Percentiles rank a stretch among this genome's conserved stretches.
These are phyloP conservation scores for Mycena belliarum DNA, from an alignment of 768 basidiomycete genomes.

Conservation along the genomic window DNA sequence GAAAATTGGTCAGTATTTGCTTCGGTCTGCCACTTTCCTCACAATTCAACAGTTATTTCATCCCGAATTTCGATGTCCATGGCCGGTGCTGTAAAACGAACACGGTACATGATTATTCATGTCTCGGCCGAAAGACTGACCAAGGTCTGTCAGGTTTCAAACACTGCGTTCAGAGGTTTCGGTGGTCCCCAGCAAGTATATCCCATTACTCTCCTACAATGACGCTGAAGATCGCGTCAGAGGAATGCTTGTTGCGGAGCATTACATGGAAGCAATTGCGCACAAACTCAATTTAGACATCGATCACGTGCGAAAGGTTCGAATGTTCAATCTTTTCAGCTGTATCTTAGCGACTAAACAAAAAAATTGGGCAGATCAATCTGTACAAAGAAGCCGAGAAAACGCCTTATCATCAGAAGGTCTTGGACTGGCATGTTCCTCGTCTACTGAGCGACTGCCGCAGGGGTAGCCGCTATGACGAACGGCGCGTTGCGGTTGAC, in stretches of 20 bases:
- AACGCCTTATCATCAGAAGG: slow-evolving; percentile 23
- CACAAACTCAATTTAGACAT: slow-evolving; percentile 20
- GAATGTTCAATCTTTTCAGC: neutral
- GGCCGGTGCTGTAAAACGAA: slow-evolving; percentile 23
- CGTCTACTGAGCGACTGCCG: slow-evolving; percentile 22
- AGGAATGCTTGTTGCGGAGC: slow-evolving; percentile 24
- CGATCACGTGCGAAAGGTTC: slow-evolving; percentile 23
- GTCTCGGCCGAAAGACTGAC: neutral
- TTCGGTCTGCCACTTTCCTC: neutral
- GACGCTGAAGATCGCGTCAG: neutral
- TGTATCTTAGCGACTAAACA: neutral
- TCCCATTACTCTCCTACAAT: too few relatives aligned
- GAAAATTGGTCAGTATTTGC: slow-evolving; percentile 16
- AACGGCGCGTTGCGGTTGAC: slow-evolving; percentile 17
- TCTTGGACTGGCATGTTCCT: slow-evolving; percentile 23
- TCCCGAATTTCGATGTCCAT: slow-evolving; percentile 21
- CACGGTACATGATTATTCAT: slow-evolving; percentile 2
- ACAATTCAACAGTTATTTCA: slow-evolving; percentile 10
- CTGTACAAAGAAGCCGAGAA: slow-evolving; percentile 23
- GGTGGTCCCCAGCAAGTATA: slow-evolving; percentile 20
- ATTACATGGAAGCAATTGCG: slow-evolving; percentile 22
- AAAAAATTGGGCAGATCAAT: slow-evolving; percentile 12
- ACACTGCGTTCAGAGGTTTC: slow-evolving; percentile 20
- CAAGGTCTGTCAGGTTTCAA: slow-evolving; percentile 3
- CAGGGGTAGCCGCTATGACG: slow-evolving; percentile 19